phyloP scores from a whole-genome alignment of 495 filamentous ascomycete species.

The Hypoxylon lenormandii region DNA sequence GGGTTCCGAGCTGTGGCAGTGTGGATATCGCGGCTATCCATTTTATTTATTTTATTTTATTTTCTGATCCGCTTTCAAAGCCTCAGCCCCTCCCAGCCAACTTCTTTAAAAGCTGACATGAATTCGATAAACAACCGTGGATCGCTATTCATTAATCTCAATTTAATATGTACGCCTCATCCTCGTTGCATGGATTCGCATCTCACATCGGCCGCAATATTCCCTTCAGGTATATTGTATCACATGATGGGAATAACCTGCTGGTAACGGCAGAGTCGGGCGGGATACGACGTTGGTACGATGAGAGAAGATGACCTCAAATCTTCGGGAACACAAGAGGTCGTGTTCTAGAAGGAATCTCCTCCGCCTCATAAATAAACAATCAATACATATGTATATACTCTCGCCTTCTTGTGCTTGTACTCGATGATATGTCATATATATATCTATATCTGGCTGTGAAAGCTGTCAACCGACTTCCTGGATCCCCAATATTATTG shows the following conservation, averaged over 20 bases:
- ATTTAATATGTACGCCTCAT: conserved; percentile 8
- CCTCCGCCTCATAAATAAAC: conserved; percentile 7
- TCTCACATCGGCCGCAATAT: neutral
- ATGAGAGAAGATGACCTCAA: conserved; percentile 19
- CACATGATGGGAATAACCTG: conserved; percentile 41
- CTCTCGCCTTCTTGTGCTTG: neutral
- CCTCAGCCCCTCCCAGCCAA: no score
- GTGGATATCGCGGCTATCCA: conserved; percentile 5
- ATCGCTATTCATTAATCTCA: neutral
- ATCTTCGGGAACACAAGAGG: conserved; percentile 8
- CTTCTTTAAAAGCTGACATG: no score
- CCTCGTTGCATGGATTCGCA: neutral
- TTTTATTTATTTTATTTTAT: neutral
- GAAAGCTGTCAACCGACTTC: conserved; percentile 31
- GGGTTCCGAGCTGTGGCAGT: no score
- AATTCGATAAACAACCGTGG: no score
- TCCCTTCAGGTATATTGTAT: conserved; percentile 14
- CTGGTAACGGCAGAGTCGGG: conserved; percentile 24
- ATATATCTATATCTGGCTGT: conserved; percentile 6
- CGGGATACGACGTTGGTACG: conserved; percentile 18
- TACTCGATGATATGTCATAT: conserved; percentile 31
- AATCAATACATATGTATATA: no score
- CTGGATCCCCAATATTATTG: conserved; percentile 27
- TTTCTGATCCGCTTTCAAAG: no score
- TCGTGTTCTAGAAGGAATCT: conserved; percentile 40